These are phyloP conservation scores for Alternaria sp. DNA, from an alignment of 2,329 filamentous ascomycete genomes.

Conservation along the genomic window DNA sequence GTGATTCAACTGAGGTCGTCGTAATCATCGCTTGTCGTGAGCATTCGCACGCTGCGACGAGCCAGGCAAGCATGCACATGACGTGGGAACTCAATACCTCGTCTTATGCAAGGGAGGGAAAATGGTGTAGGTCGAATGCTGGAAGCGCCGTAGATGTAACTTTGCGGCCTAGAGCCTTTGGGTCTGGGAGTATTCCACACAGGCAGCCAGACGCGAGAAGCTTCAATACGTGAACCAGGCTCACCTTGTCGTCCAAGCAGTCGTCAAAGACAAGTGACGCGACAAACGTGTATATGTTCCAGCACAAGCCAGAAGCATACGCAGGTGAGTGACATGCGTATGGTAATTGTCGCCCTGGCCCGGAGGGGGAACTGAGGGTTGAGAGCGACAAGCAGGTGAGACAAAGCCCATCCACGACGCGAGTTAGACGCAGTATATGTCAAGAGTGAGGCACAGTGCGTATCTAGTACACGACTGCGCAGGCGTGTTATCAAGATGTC, in stretches of 20 bases:
- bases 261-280: neutral
- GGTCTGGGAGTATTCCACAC: slow-evolving; percentile 2
- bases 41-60: neutral
- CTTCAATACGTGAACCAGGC: slow-evolving; percentile 4
- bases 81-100: neutral
- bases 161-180: slow-evolving; percentile 11
- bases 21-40: neutral
- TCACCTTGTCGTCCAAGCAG: slow-evolving; percentile 4
- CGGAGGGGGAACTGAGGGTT: neutral
- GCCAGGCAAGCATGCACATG: neutral
- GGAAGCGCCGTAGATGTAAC: slow-evolving; percentile 6
- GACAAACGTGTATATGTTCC: neutral
- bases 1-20: neutral
- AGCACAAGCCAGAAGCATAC: neutral
- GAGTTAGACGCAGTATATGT: slow-evolving; percentile 5
- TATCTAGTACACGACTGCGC: slow-evolving; percentile 4
- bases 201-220: slow-evolving; percentile 1
- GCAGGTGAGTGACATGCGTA: neutral
- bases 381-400: neutral
- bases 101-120: neutral
- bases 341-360: slow-evolving; percentile 2
- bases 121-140: neutral
- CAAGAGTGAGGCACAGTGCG: slow-evolving; percentile 6
- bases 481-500: neutral
- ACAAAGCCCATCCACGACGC: slow-evolving; percentile 2